A percentile compares a stretch with the other conserved stretches of the same genome.
Conservation (phyloP, 306 rosid species). For the Fragaria ananassa region DNA sequence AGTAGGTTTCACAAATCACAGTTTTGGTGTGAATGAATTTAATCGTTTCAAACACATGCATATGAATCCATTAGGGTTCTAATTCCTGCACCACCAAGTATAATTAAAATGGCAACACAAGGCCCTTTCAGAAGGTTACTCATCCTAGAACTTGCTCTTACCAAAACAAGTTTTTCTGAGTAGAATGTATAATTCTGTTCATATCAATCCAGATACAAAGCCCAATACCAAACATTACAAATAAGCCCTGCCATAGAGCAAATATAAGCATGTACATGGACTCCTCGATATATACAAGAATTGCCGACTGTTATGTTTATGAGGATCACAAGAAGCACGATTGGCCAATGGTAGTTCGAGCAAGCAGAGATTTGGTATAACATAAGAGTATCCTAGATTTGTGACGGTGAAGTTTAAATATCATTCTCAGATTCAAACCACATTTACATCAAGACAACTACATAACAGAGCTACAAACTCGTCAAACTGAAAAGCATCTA, state of each 20-base stretch:
- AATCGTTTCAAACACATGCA: not conserved
- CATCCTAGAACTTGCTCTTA: too few relatives aligned
- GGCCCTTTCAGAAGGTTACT: too few relatives aligned
- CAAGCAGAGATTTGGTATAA: not conserved
- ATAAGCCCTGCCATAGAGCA: not conserved
- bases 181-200: not conserved
- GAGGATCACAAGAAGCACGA: not conserved
- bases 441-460: not conserved
- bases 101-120: too few relatives aligned
- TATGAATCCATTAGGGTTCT: not conserved
- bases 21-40: not conserved
- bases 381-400: not conserved
- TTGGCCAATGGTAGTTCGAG: not conserved
- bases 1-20: not conserved
- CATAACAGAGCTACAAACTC: not conserved
- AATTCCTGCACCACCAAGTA: too few relatives aligned
- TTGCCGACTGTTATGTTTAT: not conserved
- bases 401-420: not conserved
- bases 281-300: not conserved
- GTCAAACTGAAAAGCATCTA: not conserved
- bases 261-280: not conserved
- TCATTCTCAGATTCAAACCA: not conserved
- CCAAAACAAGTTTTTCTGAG: not conserved
- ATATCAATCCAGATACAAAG: not conserved
- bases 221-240: not conserved